phyloP scores from a whole-genome alignment of 345 rosid genomes.

The Brassica incana region DNA sequence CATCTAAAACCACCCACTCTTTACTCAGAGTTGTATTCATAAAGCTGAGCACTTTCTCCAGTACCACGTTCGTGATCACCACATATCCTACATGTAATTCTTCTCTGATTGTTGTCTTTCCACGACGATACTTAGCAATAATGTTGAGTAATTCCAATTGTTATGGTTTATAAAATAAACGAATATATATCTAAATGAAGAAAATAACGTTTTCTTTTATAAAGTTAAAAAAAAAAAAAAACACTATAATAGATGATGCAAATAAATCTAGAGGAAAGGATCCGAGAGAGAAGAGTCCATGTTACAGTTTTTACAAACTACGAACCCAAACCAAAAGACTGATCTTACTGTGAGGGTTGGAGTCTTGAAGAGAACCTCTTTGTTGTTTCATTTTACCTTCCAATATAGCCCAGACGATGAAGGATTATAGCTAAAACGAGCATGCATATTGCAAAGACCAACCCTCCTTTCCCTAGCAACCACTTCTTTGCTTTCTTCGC shows the following conservation, averaged over 20 bases:
- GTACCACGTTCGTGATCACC: too few relatives aligned
- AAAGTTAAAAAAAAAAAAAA: background rate
- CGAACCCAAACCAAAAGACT: slow-evolving; percentile 12
- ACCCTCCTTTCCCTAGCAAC: slow-evolving; percentile 80
- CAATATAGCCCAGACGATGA: slow-evolving; percentile 75
- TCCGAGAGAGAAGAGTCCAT: background rate
- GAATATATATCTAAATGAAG: background rate
- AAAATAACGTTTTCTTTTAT: background rate
- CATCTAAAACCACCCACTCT: background rate
- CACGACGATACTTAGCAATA: too few relatives aligned
- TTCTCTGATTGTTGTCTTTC: too few relatives aligned
- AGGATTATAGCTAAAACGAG: slow-evolving; percentile 78
- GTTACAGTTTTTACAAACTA: slow-evolving; percentile 28
- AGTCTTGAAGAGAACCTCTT: background rate
- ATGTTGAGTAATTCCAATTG: too few relatives aligned
- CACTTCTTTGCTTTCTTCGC: slow-evolving; percentile 87
- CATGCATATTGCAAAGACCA: slow-evolving; percentile 77
- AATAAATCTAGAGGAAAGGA: slow-evolving; percentile 12
- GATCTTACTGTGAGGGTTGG: background rate
- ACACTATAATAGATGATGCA: slow-evolving; percentile 8
- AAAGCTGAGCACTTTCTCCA: too few relatives aligned
- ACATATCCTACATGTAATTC: too few relatives aligned
- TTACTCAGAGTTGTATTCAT: too few relatives aligned
- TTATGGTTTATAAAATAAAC: background rate
- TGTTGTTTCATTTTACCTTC: slow-evolving; percentile 44